phyloP scores from a whole-genome alignment of 495 filamentous ascomycete genomes.

The Aspergillus saccharolyticus region DNA sequence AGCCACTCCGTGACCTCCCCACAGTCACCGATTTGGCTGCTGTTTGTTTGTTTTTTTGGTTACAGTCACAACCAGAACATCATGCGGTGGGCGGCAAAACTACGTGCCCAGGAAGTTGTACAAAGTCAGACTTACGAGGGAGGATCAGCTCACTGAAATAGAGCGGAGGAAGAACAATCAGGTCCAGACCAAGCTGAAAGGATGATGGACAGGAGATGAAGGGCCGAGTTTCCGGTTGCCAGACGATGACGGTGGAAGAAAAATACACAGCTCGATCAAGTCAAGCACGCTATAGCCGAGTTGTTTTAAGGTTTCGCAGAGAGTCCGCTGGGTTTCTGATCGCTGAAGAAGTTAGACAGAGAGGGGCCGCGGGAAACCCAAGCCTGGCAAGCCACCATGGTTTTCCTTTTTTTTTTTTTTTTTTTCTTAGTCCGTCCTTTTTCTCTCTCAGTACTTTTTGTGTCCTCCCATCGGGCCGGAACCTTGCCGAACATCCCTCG shows the following conservation, averaged over 20 bases:
- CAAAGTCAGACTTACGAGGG: not conserved
- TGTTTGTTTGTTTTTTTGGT: not conserved
- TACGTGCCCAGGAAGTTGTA: not conserved
- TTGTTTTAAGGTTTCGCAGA: not conserved
- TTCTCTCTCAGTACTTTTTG: too few relatives aligned
- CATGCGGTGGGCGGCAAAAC: not conserved
- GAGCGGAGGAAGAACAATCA: not conserved
- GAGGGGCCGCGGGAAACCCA: not conserved
- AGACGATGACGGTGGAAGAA: not conserved
- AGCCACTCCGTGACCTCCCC: not conserved
- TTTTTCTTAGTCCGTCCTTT: not conserved
- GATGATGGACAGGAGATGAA: not conserved
- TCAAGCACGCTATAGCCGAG: not conserved
- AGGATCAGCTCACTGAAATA: not conserved
- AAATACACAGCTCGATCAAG: not conserved
- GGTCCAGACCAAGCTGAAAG: not conserved
- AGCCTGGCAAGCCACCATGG: not conserved
- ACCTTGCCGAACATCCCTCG: conserved; percentile 10
- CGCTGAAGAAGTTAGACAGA: not conserved
- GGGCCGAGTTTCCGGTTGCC: not conserved
- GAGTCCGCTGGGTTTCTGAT: not conserved
- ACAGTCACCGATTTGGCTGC: not conserved
- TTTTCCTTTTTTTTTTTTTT: not conserved
- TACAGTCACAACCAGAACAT: not conserved
- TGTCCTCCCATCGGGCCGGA: conserved; percentile 10